These are phyloP conservation scores for Metschnikowia picachoensis DNA, from an alignment of 805 yeast species.

Conservation along the genomic window DNA sequence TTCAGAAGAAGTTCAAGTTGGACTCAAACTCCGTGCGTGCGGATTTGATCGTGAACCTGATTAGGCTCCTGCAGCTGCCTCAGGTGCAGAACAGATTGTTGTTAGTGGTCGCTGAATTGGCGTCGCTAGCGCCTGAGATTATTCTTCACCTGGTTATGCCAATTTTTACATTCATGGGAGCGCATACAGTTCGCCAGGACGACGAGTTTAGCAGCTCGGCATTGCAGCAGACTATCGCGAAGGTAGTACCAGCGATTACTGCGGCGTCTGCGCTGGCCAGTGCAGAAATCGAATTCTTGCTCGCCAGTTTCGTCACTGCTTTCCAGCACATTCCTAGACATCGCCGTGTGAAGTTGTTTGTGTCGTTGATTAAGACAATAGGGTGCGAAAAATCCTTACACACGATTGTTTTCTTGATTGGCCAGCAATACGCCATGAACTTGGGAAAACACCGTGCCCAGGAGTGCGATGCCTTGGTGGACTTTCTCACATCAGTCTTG, in stretches of 20 bases:
- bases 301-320: conserved; percentile 90
- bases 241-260: conserved; percentile 84
- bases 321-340: conserved; percentile 95
- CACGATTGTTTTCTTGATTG: conserved; percentile 70
- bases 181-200: conserved; percentile 93
- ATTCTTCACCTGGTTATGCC: conserved; percentile 98
- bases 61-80: conserved; percentile 84
- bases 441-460: conserved; percentile 52
- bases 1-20: conserved; percentile 30
- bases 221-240: conserved; percentile 83
- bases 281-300: conserved; percentile 72
- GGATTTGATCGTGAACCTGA: conserved; percentile 85
- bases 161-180: conserved; percentile 99
- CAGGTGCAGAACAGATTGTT: conserved; percentile 90
- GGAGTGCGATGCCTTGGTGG: conserved; percentile 66
- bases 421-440: conserved; percentile 63
- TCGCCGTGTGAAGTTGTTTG: conserved; percentile 81
- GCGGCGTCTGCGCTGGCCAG: conserved; percentile 43
- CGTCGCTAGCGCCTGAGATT: conserved; percentile 83
- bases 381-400: conserved; percentile 67
- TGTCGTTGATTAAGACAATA: conserved; percentile 72
- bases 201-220: conserved; percentile 93
- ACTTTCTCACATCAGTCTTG: conserved; percentile 68
- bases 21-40: conserved; percentile 75
- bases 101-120: conserved; percentile 81